Evolutionary conservation across 371 early-diverging fungal species (phyloP), one percentile per base, ranked within the genome.

Genomic region (Mortierella sp.): DNA sequence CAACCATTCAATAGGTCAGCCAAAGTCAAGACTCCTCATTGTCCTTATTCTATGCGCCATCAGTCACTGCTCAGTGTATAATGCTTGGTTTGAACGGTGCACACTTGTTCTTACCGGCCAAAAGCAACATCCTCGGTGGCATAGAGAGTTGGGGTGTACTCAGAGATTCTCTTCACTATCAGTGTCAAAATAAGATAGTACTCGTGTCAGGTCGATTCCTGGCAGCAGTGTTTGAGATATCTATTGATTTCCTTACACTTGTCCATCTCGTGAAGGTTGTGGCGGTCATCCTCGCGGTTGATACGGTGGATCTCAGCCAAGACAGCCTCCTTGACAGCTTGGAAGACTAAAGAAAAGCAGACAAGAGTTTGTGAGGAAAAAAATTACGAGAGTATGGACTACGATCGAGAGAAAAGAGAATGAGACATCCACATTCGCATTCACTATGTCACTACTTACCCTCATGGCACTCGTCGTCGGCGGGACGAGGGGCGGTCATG

Each of bases 121-220:
- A 86, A 89, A 12, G 88, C 74, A 47, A 87, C 87, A 58, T 86
- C 87, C 81, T 89, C 89, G 30, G 69, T 71, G 54, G 89, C 88
- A 75, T 86, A 87, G 55, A 87, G 83, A 54, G 83, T 70, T 24
- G 87, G 81, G 54, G 84, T 86, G 75, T 77, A 89, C 55, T 75
- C 83, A 22, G 86, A 69, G 71, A 88, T 86, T 59, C 73, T 78
- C 70, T 86, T 75, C 61, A 89, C 83, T 81, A 65, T 54, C 10
- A 28, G 20, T 14, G n/a, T 22, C 18, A 20, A 35, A 37, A 39
- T 16, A 39, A 45, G 5, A 55, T 16, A 54, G 30, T 24, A 52
- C 16, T 35, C 59, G 30, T 32, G 20, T 35, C 30, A 35, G 51
- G 18, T 6, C 6, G 6, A 35, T 35, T 35, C 6, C 35, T 35